Evolutionary conservation across 2,329 filamentous ascomycete species (phyloP), one percentile per base, ranked within the genome.

Genomic region (Hirsutella thompsonii): DNA sequence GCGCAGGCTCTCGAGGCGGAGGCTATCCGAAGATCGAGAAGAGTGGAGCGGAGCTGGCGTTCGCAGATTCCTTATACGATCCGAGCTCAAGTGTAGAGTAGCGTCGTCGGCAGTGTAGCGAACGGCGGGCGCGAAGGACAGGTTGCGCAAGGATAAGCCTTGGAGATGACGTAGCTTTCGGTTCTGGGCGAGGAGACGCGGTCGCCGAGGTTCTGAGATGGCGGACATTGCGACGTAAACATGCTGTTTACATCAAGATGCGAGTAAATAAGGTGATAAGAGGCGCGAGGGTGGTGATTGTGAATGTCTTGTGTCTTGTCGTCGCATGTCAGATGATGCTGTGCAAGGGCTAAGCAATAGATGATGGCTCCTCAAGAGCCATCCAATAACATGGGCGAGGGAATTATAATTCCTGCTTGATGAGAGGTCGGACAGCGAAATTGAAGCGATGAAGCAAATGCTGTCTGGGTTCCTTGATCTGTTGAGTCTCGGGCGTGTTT

Each of bases 161-260:
- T 85, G 81, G 4, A 95, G 73, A 66, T 95, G 89, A 41, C 90
- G 80, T 40, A 96, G 70, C 59, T 83, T 88, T 58, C 88, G 84
- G 59, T 94, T 95, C 71, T 92, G 74, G 16, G 76, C 66, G 23
- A 79, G 63, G 46, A 81, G 66, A 34, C 71, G 66, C 33, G 74
- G 71, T 33, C 68, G 63, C 36, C 60, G 58, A 26, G 56, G 56
- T 50, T 62, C 59, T 43, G 57, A 53, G 44, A 63, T 51, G 45
- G 56, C 51, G 37, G 60, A 61, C 60, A 63, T 63, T 43, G 21
- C 20, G 44, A 26, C 21, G 42, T 26, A 32, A 21, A 42, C 46
- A 50, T 50, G 42, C 41, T 45, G 43, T 16, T 39, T 18, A 8
- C 5, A 26, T 26, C 23, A 11, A 26, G 23, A 26, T 26, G 23